Evolutionary conservation across 768 basidiomycete genomes (phyloP), one percentile per base, ranked within the genome.

Genomic region (Termitomyces sp.): DNA sequence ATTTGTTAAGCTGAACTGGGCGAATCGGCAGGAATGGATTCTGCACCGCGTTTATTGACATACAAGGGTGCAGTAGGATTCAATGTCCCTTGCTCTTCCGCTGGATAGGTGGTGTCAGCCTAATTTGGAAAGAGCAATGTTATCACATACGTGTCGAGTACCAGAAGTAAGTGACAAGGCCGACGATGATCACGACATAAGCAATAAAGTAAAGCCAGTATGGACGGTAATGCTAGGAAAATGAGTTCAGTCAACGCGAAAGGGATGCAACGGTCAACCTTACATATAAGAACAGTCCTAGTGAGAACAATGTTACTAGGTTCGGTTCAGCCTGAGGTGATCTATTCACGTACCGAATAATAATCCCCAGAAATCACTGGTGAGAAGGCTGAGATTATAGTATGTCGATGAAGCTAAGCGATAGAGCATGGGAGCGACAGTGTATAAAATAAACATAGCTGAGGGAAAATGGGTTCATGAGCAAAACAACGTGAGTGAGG

Each of bases 161-260:
- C 92, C 93, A 95, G 78, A 94, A 94, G 75, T 94, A 95, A 40
- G 88, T 82, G 67, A 95, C 76, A 5, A 95, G 81, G 3, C 93
- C 93, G 13, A 76, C 38, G 48, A 94, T 71, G 62, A 93, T 85
- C 15, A 94, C 78, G 1, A 74, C 80, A 67, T 90, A 95, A 0
- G 93, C 82, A 62, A 88, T 76, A 75, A 95, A 95, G 79, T 95
- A 94, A 16, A 95, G 81, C 92, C 92, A 95, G 78, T 84, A 94
- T 4, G 93, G 93, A 48, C 76, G 73, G 76, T 84, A 94, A 65
- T 92, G 88, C 92, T 94, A 64, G 57, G 15, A 60, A 40, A 53
- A 44, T 28, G 28, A 61, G 38, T 55, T 51, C 4, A 54, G 35
- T 11, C 12, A 50, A 39, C 3, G 12, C 32, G 18, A 22, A 40